Base-by-base conservation (phyloP, 2,329 filamentous ascomycete species). In the Huntiella moniliformis region DNA sequence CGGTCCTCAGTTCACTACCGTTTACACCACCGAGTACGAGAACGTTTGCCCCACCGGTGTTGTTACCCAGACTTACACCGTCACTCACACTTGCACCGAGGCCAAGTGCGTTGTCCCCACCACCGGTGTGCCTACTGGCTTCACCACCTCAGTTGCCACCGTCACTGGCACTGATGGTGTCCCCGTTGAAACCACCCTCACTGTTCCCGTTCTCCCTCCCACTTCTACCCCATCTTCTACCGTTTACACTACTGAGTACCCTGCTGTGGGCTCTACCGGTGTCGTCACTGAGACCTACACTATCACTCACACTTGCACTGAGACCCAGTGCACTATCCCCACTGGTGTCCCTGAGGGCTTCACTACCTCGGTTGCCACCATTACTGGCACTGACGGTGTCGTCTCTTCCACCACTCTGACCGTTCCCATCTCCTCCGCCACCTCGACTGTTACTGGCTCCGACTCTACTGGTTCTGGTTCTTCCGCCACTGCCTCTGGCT, bases 291-390 rank as follows among this genome's bases (percentile, higher is more conserved):
- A 40, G 44, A 51, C 50, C 1, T 51, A 50, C 35, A 49, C 45
- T 3, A 42, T 51, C 38, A 51, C 50, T 35, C 35, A 51, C 38
- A 47, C 45, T 6, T 51, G 50, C 44, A 38, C 36, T 35, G 44
- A 46, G 22, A 15, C 31, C 17, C 42, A 45, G 42, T 42, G 40
- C 10, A 41, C 39, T n/a, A 22, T 40, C n/a, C 39, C 40, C n/a
- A 46, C 45, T 1, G 47, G 22, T 7, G 40, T 49, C 13, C 47
- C 47, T 8, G 44, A 41, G n/a, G 50, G 50, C 15, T 50, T 51
- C 45, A 51, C 50, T 12, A 50, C 36, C 12, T 48, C 45, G 2
- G 48, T 46, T 15, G 39, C 37, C 1, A 38, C 45, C 5, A 39
- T 48, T 45, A 41, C 42, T 32, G 34, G 31, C 3, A 44, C 38